Base-by-base conservation (phyloP, 805 yeast genomes). In the Teunomyces tritomae region DNA sequence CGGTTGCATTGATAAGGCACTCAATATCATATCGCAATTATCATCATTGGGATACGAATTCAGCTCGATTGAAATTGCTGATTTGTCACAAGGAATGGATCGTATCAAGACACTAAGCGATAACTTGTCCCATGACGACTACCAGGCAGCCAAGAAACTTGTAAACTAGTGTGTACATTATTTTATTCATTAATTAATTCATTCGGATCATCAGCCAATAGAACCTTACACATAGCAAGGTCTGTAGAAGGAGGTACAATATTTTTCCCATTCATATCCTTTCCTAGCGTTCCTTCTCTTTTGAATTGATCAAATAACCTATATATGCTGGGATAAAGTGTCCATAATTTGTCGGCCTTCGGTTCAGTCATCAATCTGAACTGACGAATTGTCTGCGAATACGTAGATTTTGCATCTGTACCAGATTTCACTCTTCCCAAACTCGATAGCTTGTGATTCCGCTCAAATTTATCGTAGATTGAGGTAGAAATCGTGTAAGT, bases 341-440 rank as follows among this genome's bases (percentile, higher is more conserved):
- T 57, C 28, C 67, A 63, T 2, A 84, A 64, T 16, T 73, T 67
- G 40, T 75, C 74, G 0, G 83, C 78, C 46, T 76, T 76, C 2
- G 73, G 59, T 8, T 71, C 74, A 2, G 87, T 83, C 75, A 85
- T 74, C 52, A 74, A 68, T 46, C 79, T 81, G 52, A 86, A 74
- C 48, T 84, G 84, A 44, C 76, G 72, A 26, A 85, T 52, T 46
- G 82, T 73, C 52, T 77, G 77, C 4, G 72, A 52, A 54, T 73
- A 77, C 0, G 82, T 74, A 37, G 78, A 79, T 20, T 64, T 63
- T 3, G 67, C 55, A 54, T 75, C 77, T 9, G 68, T 63, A 0
- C 87, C 87, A 5, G 87, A 80, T 56, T 71, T 76, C 8, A 83
- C 74, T 1, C 62, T 67, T 4, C 84, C 83, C 7, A 85, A 62